phyloP scores from a whole-genome alignment of 805 yeast genomes.

The Ogataea glucozyma region DNA sequence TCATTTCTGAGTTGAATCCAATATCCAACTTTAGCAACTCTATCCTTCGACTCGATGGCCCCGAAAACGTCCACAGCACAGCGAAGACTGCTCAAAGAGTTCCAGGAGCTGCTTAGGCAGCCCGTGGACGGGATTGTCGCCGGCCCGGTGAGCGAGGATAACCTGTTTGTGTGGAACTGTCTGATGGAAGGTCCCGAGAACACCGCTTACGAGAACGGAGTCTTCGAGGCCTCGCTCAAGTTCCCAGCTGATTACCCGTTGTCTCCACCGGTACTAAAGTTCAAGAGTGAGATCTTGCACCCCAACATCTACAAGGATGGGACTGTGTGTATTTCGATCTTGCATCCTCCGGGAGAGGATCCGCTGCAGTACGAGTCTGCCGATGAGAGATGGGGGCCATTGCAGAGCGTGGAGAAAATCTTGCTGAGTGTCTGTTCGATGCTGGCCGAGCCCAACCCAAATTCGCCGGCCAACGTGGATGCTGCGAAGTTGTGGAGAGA shows the following conservation, averaged over 20 bases:
- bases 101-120: conserved; percentile 79
- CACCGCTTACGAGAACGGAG: conserved; percentile 57
- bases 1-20: neutral
- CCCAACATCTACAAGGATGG: conserved; percentile 96
- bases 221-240: conserved; percentile 50
- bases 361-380: conserved; percentile 95
- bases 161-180: conserved; percentile 56
- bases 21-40: neutral
- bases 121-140: conserved; percentile 96
- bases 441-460: conserved; percentile 96
- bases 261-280: conserved; percentile 59
- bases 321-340: conserved; percentile 90
- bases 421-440: conserved; percentile 89
- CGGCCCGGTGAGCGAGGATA: conserved; percentile 72
- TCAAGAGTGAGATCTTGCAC: conserved; percentile 81
- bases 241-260: conserved; percentile 57
- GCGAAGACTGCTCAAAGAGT: conserved; percentile 81
- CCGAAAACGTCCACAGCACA: conserved; percentile 57
- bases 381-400: conserved; percentile 97
- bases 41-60: conserved; percentile 15
- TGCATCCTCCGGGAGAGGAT: conserved; percentile 97
- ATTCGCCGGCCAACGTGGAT: conserved; percentile 88
- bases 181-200: conserved; percentile 53
- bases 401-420: conserved; percentile 96
- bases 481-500: conserved; percentile 91